Conservation (phyloP, 2,329 filamentous ascomycete genomes). For the Elsinoe necatrix region DNA sequence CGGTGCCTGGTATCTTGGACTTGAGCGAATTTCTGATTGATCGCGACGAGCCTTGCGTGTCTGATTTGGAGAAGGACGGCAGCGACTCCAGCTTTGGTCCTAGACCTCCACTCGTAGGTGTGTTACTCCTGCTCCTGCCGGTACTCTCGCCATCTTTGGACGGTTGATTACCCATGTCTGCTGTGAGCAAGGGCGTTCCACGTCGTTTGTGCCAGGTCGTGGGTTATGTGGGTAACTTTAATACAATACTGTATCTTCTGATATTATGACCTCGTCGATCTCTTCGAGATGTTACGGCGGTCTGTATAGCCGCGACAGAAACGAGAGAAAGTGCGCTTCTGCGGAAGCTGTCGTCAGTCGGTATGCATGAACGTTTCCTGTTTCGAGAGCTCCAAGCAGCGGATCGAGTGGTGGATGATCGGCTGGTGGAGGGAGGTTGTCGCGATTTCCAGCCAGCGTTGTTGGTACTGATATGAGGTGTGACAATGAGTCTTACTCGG, state of each 20-base stretch:
- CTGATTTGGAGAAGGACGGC: slow-evolving; percentile 83
- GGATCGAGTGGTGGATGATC: background rate
- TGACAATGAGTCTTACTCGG: background rate
- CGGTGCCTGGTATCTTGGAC: slow-evolving; percentile 75
- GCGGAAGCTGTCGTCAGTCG: slow-evolving; percentile 28
- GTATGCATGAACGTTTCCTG: slow-evolving; percentile 23
- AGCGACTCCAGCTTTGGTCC: slow-evolving; percentile 68
- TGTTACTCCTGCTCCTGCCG: slow-evolving; percentile 27
- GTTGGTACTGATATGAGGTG: background rate
- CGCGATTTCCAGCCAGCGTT: slow-evolving; percentile 3
- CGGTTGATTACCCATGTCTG: slow-evolving; percentile 64
- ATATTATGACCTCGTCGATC: background rate
- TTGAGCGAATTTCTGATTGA: slow-evolving; percentile 73
- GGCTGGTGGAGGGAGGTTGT: slow-evolving; percentile 7
- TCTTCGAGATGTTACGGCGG: slow-evolving; percentile 34
- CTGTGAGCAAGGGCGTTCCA: background rate
- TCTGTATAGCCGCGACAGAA: slow-evolving; percentile 37
- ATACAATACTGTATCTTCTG: background rate
- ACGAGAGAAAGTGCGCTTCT: slow-evolving; percentile 38
- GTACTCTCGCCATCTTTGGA: slow-evolving; percentile 48
- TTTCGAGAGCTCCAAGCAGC: slow-evolving; percentile 4
- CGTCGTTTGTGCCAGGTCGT: background rate
- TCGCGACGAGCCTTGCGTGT: slow-evolving; percentile 84
- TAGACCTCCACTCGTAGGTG: slow-evolving; percentile 38
- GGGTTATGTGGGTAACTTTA: background rate